Base-by-base conservation (phyloP, 352 stramenopile species). In the Thalassiosira hispida region DNA sequence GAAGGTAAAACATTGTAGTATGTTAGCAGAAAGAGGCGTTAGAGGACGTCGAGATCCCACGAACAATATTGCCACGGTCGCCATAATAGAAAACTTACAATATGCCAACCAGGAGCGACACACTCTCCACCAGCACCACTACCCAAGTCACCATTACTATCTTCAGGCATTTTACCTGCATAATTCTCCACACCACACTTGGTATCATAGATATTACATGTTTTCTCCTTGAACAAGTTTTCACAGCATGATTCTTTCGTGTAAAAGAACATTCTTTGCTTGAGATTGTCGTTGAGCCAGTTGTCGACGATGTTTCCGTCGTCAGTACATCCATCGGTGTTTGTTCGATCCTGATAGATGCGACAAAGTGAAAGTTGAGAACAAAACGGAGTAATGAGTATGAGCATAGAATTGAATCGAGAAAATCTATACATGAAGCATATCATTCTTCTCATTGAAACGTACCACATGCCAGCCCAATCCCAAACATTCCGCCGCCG, bases 391-490 rank as follows among this genome's bases (percentile, higher is more conserved):
- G 35, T 42, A 18, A 49, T n/a, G 6, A 49, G 3, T 18, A 49
- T 49, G 16, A 49, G 31, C 31, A 38, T 9, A 38, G 31, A 38
- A 38, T 3, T 38, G 8, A 8, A 38, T 9, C 8, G 31, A 8
- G 31, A 9, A 38, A n/a, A n/a, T n/a, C 31, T 38, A 38, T 38
- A 9, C 8, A 38, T 8, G 3, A 38, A 38, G 31, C 31, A 38
- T 38, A 38, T 3, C 8, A 38, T 38, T 38, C 31, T 9, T 8
- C 3, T 38, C 53, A 31, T 62, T 7, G 29, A 56, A 25, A 68
- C 59, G 57, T 20, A 68, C 59, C 6, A 68, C 22, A 55, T 68
- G 59, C 59, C 59, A 68, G 33, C 59, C 59, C 2, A 57, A n/a
- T 23, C 18, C 23, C 33, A n/a, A 25, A 20, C 59, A 68, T 4